Percentiles rank a stretch among this genome's conserved stretches.
These are phyloP conservation scores for Quercus rubra DNA, from an alignment of 306 rosid species.

Conservation along the genomic window DNA sequence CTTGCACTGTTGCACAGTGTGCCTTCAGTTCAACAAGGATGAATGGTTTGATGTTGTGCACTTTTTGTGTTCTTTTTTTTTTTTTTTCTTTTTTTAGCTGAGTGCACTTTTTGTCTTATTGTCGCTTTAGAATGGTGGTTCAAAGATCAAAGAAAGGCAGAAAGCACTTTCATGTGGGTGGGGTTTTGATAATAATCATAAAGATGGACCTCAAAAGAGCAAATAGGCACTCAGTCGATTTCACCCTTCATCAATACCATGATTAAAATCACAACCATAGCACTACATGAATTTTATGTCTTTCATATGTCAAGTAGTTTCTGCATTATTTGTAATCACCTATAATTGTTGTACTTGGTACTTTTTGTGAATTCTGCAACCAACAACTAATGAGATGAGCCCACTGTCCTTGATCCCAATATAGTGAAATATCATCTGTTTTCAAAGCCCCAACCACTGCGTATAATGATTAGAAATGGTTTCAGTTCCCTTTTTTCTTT, in stretches of 20 bases:
- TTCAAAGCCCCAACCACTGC: conserved; percentile 5
- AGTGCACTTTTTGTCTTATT: conserved; percentile 1
- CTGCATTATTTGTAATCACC: conserved; percentile 23
- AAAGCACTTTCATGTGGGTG: conserved; percentile 19
- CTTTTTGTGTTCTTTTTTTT: no score
- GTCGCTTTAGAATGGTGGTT: conserved; percentile 17
- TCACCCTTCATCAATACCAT: conserved; percentile 5
- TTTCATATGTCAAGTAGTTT: conserved; percentile 17
- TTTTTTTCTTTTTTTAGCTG: no score
- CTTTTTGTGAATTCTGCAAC: conserved; percentile 18
- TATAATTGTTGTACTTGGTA: conserved; percentile 26
- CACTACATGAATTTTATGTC: neutral
- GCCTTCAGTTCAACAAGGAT: no score
- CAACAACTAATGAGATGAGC: conserved; percentile 15
- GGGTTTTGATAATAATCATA: conserved; percentile 12
- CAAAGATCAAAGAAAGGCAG: neutral
- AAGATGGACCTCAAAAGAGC: conserved; percentile 20
- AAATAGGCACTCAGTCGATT: conserved; percentile 6
- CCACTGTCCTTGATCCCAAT: conserved; percentile 11
- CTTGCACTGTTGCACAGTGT: neutral
- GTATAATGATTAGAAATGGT: conserved; percentile 6
- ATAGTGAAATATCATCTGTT: neutral
- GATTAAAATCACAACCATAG: conserved; percentile 10
- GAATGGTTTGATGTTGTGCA: no score
- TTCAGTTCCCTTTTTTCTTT: conserved; percentile 6